Percentiles rank a stretch among this genome's conserved stretches.
phyloP scores from a whole-genome alignment of 345 rosid genomes.

The Populus nigra region DNA sequence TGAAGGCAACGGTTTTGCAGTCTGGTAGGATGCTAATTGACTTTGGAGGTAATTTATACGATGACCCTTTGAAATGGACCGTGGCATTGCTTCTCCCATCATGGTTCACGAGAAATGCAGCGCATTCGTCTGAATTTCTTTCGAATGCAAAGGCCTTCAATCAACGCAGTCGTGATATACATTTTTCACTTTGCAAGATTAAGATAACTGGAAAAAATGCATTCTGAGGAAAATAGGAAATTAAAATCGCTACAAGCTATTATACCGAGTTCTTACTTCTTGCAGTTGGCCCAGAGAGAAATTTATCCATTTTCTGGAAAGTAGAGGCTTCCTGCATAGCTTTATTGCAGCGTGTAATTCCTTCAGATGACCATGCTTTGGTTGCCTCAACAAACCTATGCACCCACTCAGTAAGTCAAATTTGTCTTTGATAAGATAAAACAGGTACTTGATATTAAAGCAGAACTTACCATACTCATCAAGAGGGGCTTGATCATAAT shows the following conservation, averaged over 20 bases:
- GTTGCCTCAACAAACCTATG: slow-evolving; percentile 58
- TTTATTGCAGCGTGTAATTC: slow-evolving; percentile 61
- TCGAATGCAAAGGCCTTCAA: slow-evolving; percentile 55
- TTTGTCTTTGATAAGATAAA: too few species aligned
- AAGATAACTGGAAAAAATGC: background rate
- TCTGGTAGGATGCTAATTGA: slow-evolving; percentile 63
- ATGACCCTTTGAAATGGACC: slow-evolving; percentile 39
- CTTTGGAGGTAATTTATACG: slow-evolving; percentile 47
- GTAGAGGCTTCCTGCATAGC: slow-evolving; percentile 48
- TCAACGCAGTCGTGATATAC: background rate
- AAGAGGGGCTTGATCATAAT: slow-evolving; percentile 69
- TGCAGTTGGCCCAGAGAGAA: slow-evolving; percentile 42
- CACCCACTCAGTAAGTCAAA: slow-evolving; percentile 2
- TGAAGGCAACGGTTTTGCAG: slow-evolving; percentile 57
- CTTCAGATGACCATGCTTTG: slow-evolving; percentile 68
- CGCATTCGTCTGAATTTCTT: slow-evolving; percentile 36
- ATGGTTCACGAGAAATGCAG: slow-evolving; percentile 61
- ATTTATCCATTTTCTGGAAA: slow-evolving; percentile 33
- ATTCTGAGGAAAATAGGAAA: background rate
- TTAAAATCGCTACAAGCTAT: too few species aligned
- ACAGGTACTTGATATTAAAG: background rate
- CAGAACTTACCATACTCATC: slow-evolving; percentile 62
- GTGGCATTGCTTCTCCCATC: slow-evolving; percentile 23
- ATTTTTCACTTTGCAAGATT: background rate
- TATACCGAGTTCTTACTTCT: slow-evolving; percentile 34